Conservation (phyloP, 805 yeast genomes). For the Henningerozyma blattae region DNA sequence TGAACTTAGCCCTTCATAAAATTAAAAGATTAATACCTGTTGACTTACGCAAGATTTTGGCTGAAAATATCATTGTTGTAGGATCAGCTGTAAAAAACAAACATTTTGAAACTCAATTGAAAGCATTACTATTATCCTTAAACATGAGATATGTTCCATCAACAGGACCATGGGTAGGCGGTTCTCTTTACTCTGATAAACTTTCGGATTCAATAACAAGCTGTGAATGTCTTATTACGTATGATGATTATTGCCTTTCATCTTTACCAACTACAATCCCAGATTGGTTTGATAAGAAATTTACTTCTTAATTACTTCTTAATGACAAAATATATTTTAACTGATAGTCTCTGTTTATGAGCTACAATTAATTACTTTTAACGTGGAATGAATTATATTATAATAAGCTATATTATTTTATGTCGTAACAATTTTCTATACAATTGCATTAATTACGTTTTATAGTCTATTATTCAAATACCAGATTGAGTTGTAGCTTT, state of each 20-base stretch:
- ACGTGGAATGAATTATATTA: neutral
- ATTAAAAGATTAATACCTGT: neutral
- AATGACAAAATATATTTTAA: no score
- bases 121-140: neutral
- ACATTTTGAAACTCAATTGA: neutral
- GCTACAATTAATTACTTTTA: neutral
- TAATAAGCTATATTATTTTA: neutral
- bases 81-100: neutral
- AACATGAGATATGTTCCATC: neutral
- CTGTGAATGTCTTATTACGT: neutral
- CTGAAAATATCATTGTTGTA: conserved; percentile 1
- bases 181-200: conserved; percentile 1
- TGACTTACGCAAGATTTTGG: conserved; percentile 1
- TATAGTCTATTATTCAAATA: neutral
- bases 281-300: conserved; percentile 1
- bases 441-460: neutral
- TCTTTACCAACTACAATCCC: neutral
- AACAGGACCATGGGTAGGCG: conserved; percentile 2
- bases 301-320: neutral
- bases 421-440: neutral
- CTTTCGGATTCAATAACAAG: neutral
- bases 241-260: neutral
- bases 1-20: neutral
- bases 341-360: neutral
- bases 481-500: no score